These are phyloP conservation scores for Candida jianshihensis DNA, from an alignment of 805 yeast species.

Conservation along the genomic window DNA sequence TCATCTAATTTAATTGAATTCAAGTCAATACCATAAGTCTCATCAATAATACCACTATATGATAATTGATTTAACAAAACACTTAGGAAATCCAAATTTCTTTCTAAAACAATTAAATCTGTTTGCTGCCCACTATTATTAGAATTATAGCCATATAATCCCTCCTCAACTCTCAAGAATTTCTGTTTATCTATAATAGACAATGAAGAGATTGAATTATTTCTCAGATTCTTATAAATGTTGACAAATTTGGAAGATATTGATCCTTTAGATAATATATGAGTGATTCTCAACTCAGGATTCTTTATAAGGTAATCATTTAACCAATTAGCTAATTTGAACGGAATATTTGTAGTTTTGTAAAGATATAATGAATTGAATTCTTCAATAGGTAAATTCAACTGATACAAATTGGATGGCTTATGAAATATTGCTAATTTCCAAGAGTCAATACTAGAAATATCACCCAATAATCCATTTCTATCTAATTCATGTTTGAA, in stretches of 20 bases:
- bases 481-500: conserved; percentile 27
- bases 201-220: conserved; percentile 23
- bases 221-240: conserved; percentile 27
- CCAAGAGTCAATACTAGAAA: conserved; percentile 12
- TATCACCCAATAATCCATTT: conserved; percentile 14
- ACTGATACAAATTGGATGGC: conserved; percentile 6
- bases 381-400: conserved; percentile 9
- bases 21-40: conserved; percentile 46
- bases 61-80: conserved; percentile 71
- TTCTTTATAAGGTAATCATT: conserved; percentile 39
- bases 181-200: conserved; percentile 30
- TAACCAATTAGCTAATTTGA: conserved; percentile 28
- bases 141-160: conserved; percentile 25
- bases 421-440: conserved; percentile 6
- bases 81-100: conserved; percentile 68
- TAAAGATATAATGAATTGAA: conserved; percentile 32
- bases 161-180: conserved; percentile 16
- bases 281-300: conserved; percentile 41
- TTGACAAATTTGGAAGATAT: conserved; percentile 43
- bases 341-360: conserved; percentile 24
- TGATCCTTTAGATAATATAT: conserved; percentile 51
- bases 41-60: conserved; percentile 78
- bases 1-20: conserved; percentile 26
- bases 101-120: conserved; percentile 72
- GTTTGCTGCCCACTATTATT: conserved; percentile 43